Base-by-base conservation (phyloP, 495 filamentous ascomycete genomes). In the Patellaria atrata region DNA sequence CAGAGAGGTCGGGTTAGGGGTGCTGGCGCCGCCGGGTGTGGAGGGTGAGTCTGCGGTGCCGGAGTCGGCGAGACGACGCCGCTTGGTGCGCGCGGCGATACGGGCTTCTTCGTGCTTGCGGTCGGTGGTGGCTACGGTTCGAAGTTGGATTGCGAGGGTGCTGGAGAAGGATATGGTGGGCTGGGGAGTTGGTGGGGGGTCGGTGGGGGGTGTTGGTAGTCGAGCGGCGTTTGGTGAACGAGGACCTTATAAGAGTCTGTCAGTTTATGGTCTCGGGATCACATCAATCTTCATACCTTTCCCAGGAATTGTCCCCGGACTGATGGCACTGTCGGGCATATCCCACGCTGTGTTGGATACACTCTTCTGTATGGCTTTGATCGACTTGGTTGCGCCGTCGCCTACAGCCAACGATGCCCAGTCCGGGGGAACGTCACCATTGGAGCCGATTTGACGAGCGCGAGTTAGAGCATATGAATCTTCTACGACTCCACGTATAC, bases 401-500 rank as follows among this genome's bases (percentile, higher is more conserved):
- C 44, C 52, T 14, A 40, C 35, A 12, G 59, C 80, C 29, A 81
- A 51, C 38, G 82, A 77, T 9, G 64, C 52, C 70, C 79, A 84
- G 32, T 80, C 79, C 16, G 53, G 47, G 13, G 80, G 79, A 2
- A 83, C 64, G 5, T 71, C 53, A 3, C 82, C 83, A 54, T 82
- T 69, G 9, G 81, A 74, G n/a, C 73, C 76, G 23, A 60, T 67
- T 46, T 74, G 72, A 35, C 83, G 71, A 33, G 65, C 73, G 38
- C 61, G 66, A 12, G 79, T 63, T 5, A 85, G 54, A 10, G 56
- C 65, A 30, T 70, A 66, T 4, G 77, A 71, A 48, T 89, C 82
- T 44, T 82, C 75, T 15, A 89, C 38, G 9, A 89, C 53, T 3
- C 68, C 65, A 25, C 76, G 60, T 17, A 91, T 24, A 15, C 78